Percentiles rank a stretch among this genome's conserved stretches.
These are phyloP conservation scores for Peribolospora kevripleyi DNA, from an alignment of 768 basidiomycete genomes.

Conservation along the genomic window DNA sequence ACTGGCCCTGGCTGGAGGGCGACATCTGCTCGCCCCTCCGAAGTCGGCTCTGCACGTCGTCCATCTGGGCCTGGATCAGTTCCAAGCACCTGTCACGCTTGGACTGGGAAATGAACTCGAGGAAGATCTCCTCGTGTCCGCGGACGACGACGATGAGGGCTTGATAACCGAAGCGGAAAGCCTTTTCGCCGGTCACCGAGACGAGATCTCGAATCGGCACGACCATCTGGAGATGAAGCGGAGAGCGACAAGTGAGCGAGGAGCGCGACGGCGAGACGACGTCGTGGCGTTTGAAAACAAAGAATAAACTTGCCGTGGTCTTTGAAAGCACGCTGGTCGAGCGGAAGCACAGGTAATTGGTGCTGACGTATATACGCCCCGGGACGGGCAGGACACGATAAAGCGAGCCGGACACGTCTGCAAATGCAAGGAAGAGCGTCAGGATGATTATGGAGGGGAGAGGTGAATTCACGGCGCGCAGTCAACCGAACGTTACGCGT, in stretches of 20 bases:
- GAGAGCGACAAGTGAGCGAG: neutral
- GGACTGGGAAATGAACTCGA: conserved; percentile 66
- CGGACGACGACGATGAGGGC: conserved; percentile 75
- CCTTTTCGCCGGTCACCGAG: conserved; percentile 56
- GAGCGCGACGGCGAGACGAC: neutral
- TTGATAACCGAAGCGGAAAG: conserved; percentile 68
- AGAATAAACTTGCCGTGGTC: conserved; percentile 40
- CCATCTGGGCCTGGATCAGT: conserved; percentile 57
- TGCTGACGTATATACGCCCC: conserved; percentile 74
- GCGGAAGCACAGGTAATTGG: conserved; percentile 81
- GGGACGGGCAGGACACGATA: conserved; percentile 70
- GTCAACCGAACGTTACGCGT: too few relatives aligned
- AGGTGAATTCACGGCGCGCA: too few relatives aligned
- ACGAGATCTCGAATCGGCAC: conserved; percentile 74
- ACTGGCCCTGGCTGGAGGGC: conserved; percentile 30
- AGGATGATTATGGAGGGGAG: neutral
- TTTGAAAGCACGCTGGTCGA: conserved; percentile 58
- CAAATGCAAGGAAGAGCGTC: neutral
- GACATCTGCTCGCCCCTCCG: conserved; percentile 23
- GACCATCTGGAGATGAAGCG: conserved; percentile 44
- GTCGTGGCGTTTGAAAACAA: neutral
- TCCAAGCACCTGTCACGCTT: conserved; percentile 52
- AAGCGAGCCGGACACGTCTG: conserved; percentile 78
- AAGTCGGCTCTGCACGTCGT: conserved; percentile 34
- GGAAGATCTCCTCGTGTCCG: conserved; percentile 92